A percentile compares a stretch with the other conserved stretches of the same genome.
Evolutionary conservation across 2,329 filamentous ascomycete genomes (phyloP).

Genomic region (Aspergillus sclerotialis): DNA sequence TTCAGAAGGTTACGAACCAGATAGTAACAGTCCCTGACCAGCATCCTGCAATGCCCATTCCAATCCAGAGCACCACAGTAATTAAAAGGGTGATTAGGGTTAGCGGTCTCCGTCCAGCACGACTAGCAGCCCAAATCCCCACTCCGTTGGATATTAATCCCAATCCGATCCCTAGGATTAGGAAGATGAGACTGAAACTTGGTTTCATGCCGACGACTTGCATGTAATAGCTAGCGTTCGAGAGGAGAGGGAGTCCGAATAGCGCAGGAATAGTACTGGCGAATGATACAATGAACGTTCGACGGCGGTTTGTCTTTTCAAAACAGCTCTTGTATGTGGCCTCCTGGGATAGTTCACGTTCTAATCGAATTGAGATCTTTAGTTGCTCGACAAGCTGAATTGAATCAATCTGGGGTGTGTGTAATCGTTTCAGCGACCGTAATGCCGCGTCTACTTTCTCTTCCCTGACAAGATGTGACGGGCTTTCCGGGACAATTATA

Average conservation of each 20-base stretch:
- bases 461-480: constrained; percentile 43
- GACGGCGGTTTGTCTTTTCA: constrained; percentile 15
- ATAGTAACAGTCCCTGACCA: constrained; percentile 31
- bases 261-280: constrained; percentile 38
- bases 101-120: constrained; percentile 35
- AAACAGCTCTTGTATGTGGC: constrained; percentile 23
- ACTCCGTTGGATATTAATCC: constrained; percentile 40
- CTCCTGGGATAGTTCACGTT: constrained; percentile 37
- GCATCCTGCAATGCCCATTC: constrained; percentile 44
- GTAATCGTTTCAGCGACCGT: constrained; percentile 44
- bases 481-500: constrained; percentile 45
- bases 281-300: constrained; percentile 29
- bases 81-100: constrained; percentile 16
- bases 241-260: constrained; percentile 41
- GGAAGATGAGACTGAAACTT: constrained; percentile 32
- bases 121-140: constrained; percentile 39
- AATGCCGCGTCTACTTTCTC: constrained; percentile 30
- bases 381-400: constrained; percentile 22
- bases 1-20: too few relatives aligned
- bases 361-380: constrained; percentile 41
- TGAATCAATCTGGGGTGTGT: constrained; percentile 34
- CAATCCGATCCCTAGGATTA: constrained; percentile 41
- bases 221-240: constrained; percentile 37
- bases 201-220: constrained; percentile 27
- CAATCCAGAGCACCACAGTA: constrained; percentile 35